Base-by-base conservation (phyloP, 768 basidiomycete species). In the Lentinula lateritia region DNA sequence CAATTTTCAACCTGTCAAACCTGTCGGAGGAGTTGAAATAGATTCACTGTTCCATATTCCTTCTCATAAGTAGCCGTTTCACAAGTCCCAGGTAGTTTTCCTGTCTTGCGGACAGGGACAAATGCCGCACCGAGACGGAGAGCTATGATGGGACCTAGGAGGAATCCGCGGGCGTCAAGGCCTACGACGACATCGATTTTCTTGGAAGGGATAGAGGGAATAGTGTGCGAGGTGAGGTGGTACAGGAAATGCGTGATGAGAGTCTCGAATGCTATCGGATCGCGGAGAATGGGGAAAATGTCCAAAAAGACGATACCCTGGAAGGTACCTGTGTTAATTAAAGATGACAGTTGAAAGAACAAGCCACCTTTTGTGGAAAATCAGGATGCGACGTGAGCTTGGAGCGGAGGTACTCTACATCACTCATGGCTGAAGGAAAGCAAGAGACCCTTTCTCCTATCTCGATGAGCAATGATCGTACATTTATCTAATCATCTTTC, bases 131-230 rank as follows among this genome's bases (percentile, higher is more conserved):
- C 92, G 32, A 99, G 78, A 61, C 96, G 81, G 68, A 93, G 75
- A 5, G 97, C 97, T 67, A 99, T 84, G 66, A 94, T 83, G 1
- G 97, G 97, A 1, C 95, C 97, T 9, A 99, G 74, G 55, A 99
- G 82, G 79, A 99, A 99, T 13, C 97, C 97, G 60, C 97, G 83
- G 23, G 96, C 96, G 73, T 99, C 97, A 48, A 99, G 82, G 36
- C 92, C 97, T 60, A 99, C 93, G 65, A 99, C 82, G 57, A 92
- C 90, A 73, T 99, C 96, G 66, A 95, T 83, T 73, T 88, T 93
- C 65, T 82, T 82, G 55, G 74, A 75, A 3, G 83, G 76, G 13
- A 84, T 78, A 52, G 76, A 76, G 20, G 83, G 81, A 66, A 95
- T 79, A 7, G 90, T 93, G 62, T 86, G 76, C 28, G 92, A 92